Conservation (phyloP, 1,284 basidiomycete genomes). For the Rugosomyces carneus region DNA sequence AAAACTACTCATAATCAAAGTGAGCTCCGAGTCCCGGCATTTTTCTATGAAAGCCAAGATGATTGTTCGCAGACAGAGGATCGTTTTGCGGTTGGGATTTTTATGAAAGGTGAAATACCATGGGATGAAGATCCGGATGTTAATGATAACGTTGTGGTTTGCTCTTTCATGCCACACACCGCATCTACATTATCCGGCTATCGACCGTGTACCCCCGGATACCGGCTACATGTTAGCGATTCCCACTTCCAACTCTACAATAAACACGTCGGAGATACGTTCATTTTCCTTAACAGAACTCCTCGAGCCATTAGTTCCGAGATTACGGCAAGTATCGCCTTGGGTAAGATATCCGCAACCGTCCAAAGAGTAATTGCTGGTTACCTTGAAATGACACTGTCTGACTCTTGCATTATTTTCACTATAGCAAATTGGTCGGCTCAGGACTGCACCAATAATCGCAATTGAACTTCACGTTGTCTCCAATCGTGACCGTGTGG, state of each 20-base stretch:
- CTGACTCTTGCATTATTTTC: no score
- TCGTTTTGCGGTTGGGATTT: slow-evolving; percentile 55
- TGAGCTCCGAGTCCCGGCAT: slow-evolving; percentile 19
- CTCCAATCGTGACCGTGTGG: slow-evolving; percentile 57
- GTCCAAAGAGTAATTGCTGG: slow-evolving; percentile 48
- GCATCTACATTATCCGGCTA: slow-evolving; percentile 41
- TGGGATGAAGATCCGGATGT: slow-evolving; percentile 60
- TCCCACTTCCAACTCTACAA: slow-evolving; percentile 53
- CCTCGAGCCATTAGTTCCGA: slow-evolving; percentile 40
- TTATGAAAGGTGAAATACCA: slow-evolving; percentile 50
- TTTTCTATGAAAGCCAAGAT: neutral
- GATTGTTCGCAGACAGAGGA: slow-evolving; percentile 42
- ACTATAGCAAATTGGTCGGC: slow-evolving; percentile 50
- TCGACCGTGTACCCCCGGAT: slow-evolving; percentile 44
- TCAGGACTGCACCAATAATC: slow-evolving; percentile 43
- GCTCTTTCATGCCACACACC: slow-evolving; percentile 52
- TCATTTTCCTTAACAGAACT: slow-evolving; percentile 49
- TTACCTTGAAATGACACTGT: no score
- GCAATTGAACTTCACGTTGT: slow-evolving; percentile 61
- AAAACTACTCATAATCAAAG: slow-evolving; percentile 54
- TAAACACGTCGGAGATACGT: slow-evolving; percentile 44
- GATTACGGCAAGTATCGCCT: slow-evolving; percentile 50
- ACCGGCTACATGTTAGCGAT: slow-evolving; percentile 49
- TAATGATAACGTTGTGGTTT: slow-evolving; percentile 53
- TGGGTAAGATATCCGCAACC: slow-evolving; percentile 50